Conservation (phyloP, 2,329 filamentous ascomycete genomes). For the Aaosphaeria pasadenensis region DNA sequence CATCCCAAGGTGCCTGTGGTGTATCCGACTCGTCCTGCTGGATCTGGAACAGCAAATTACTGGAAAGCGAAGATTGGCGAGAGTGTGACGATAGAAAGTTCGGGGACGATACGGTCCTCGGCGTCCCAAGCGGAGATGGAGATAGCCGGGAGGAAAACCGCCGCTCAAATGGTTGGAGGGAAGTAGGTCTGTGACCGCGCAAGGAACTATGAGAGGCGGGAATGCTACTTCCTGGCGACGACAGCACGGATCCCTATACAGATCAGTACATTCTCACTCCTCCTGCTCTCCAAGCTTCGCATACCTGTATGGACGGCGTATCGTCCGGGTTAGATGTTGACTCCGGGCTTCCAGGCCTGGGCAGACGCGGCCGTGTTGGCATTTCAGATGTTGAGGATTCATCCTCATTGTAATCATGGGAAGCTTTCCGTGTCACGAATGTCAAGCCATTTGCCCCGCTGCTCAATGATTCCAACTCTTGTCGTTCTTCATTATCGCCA, state of each 20-base stretch:
- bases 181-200: slow-evolving; percentile 72
- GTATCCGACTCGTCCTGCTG: slow-evolving; percentile 62
- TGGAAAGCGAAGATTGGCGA: slow-evolving; percentile 74
- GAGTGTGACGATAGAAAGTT: slow-evolving; percentile 75
- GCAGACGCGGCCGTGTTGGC: slow-evolving; percentile 10
- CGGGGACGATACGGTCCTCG: slow-evolving; percentile 68
- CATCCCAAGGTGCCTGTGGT: slow-evolving; percentile 86
- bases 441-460: slow-evolving; percentile 24
- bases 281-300: slow-evolving; percentile 29
- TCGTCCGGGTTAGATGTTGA: slow-evolving; percentile 79
- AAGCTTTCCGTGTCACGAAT: slow-evolving; percentile 28
- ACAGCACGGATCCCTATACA: slow-evolving; percentile 51
- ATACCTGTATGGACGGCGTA: slow-evolving; percentile 77
- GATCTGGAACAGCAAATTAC: slow-evolving; percentile 60
- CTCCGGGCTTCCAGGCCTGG: slow-evolving; percentile 58
- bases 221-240: slow-evolving; percentile 70
- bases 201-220: slow-evolving; percentile 68
- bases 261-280: slow-evolving; percentile 20
- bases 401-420: slow-evolving; percentile 16
- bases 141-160: slow-evolving; percentile 88
- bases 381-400: slow-evolving; percentile 18
- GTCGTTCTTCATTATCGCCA: slow-evolving; percentile 11
- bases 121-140: slow-evolving; percentile 57
- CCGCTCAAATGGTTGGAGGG: slow-evolving; percentile 89
- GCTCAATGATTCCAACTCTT: slow-evolving; percentile 21